These are phyloP conservation scores for Theileria parva DNA, from an alignment of 169 alveolate genomes.

Conservation along the genomic window DNA sequence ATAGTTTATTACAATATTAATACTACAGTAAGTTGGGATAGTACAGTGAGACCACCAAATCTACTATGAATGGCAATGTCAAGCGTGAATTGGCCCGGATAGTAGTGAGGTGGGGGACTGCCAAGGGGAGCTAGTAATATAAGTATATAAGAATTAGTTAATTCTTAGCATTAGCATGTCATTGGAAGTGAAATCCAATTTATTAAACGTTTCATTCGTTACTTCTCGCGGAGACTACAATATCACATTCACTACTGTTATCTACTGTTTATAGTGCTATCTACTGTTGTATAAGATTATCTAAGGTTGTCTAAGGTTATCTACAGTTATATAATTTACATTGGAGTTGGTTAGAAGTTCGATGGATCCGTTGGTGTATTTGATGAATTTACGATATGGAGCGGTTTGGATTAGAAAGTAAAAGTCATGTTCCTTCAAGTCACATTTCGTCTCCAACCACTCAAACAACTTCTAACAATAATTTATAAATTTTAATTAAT, in stretches of 20 bases:
- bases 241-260: background rate
- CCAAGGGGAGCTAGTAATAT: background rate
- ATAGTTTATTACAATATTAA: no score
- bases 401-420: slow-evolving; percentile 49
- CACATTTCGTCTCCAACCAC: slow-evolving; percentile 45
- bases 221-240: slow-evolving; percentile 37
- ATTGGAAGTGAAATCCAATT: slow-evolving; percentile 42
- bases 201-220: slow-evolving; percentile 15
- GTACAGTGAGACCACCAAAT: no score
- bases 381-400: slow-evolving; percentile 48
- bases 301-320: no score
- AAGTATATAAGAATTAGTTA: background rate
- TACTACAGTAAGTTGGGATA: no score
- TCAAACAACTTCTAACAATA: slow-evolving; percentile 34
- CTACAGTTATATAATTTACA: no score
- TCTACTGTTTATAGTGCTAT: background rate
- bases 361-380: slow-evolving; percentile 52
- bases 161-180: slow-evolving; percentile 54
- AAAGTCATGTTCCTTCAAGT: slow-evolving; percentile 20
- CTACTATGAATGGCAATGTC: background rate
- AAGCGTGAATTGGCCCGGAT: background rate
- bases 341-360: slow-evolving; percentile 26
- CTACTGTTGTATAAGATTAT: no score
- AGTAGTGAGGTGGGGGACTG: background rate
- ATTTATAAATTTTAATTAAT: no score